A percentile compares a stretch with the other conserved stretches of the same genome.
Evolutionary conservation across 2,329 filamentous ascomycete genomes (phyloP).

Genomic region (Xylaria sp.): DNA sequence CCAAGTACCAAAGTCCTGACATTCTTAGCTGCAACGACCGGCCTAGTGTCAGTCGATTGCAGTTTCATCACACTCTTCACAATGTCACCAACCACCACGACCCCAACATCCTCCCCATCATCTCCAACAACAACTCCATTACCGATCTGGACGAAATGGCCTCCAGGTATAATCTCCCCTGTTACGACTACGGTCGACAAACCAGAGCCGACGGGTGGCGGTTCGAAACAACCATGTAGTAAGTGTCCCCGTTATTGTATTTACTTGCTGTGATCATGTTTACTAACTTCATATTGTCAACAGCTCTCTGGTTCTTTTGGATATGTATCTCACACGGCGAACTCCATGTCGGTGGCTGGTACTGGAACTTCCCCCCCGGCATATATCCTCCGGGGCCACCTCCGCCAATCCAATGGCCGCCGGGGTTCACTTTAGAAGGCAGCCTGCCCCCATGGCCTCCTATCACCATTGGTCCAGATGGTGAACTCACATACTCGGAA

Average conservation of each 20-base stretch:
- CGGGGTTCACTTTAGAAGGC: constrained; percentile 8
- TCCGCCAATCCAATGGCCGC: constrained; percentile 3
- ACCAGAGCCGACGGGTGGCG: constrained; percentile 19
- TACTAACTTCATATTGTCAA: too few relatives aligned
- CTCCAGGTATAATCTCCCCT: constrained; percentile 14
- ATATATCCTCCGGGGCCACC: constrained; percentile 15
- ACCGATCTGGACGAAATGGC: constrained; percentile 26
- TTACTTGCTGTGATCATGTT: background rate
- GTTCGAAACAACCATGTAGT: constrained; percentile 5
- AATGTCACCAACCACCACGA: background rate
- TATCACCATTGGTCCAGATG: constrained; percentile 6
- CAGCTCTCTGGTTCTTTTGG: constrained; percentile 16
- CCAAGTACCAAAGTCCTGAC: constrained; percentile 4
- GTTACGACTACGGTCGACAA: constrained; percentile 1
- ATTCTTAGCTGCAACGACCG: constrained; percentile 1
- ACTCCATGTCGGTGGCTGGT: constrained; percentile 9
- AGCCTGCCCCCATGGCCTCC: constrained; percentile 13
- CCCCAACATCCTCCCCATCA: background rate
- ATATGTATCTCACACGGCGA: background rate
- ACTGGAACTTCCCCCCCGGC: constrained; percentile 1
- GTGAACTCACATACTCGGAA: constrained; percentile 1
- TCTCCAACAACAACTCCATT: constrained; percentile 3
- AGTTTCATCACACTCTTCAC: constrained; percentile 7
- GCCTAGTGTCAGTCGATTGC: constrained; percentile 9
- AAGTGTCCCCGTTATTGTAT: too few relatives aligned